Percentiles rank a stretch among this genome's conserved stretches.
Evolutionary conservation across 768 basidiomycete species (phyloP).

Genomic region (Suillus lakei): DNA sequence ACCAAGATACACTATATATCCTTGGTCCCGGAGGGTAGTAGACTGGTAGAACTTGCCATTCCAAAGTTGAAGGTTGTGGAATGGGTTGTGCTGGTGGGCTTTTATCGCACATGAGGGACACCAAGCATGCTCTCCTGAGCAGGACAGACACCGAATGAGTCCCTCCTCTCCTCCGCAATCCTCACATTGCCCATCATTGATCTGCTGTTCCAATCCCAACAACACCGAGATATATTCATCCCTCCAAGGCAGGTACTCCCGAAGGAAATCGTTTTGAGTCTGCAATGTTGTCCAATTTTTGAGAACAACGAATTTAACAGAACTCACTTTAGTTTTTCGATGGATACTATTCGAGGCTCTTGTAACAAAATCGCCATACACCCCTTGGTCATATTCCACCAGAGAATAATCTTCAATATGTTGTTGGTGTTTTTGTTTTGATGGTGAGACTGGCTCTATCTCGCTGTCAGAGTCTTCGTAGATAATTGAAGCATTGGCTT

Average conservation of each 20-base stretch:
- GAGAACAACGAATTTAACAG: background rate
- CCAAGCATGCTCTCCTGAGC: conserved; percentile 9
- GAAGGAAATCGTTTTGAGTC: conserved; percentile 8
- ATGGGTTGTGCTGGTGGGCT: conserved; percentile 5
- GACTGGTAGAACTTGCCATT: conserved; percentile 21
- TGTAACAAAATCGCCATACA: background rate
- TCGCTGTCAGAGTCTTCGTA: background rate
- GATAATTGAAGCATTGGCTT: background rate
- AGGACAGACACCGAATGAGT: conserved; percentile 4
- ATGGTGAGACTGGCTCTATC: background rate
- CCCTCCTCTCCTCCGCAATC: background rate
- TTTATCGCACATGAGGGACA: conserved; percentile 1
- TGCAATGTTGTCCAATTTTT: background rate
- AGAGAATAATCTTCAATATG: background rate
- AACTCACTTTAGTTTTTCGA: background rate
- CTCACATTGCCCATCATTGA: background rate
- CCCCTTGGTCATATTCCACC: background rate
- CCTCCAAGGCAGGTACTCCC: background rate
- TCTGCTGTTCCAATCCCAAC: background rate
- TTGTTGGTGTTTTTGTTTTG: background rate
- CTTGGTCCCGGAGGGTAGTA: conserved; percentile 21
- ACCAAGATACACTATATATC: conserved; percentile 22
- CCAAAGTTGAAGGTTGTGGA: conserved; percentile 27
- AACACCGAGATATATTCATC: conserved; percentile 3
- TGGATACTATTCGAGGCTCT: background rate